These are phyloP conservation scores for Talaromyces trachyspermus DNA, from an alignment of 495 filamentous ascomycete genomes.

Conservation along the genomic window DNA sequence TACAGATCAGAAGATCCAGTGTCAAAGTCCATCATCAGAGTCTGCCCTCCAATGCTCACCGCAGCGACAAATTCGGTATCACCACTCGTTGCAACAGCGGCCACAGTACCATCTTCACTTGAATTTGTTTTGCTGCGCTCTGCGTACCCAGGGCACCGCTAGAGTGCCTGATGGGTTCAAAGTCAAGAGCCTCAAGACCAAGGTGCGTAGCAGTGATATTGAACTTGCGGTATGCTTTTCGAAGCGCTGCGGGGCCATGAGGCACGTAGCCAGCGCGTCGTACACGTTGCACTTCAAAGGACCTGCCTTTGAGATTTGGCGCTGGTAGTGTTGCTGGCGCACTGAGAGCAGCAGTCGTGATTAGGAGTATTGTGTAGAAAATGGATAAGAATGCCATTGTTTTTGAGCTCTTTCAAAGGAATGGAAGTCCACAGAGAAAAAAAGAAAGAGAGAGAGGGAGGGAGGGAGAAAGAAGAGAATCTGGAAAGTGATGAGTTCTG, in stretches of 20 bases:
- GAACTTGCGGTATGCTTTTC: conserved; percentile 59
- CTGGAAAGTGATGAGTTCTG: conserved; percentile 6
- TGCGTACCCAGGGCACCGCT: conserved; percentile 13
- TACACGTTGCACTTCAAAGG: conserved; percentile 54
- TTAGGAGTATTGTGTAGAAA: neutral
- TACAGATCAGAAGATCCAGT: conserved; percentile 78
- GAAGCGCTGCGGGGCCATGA: conserved; percentile 49
- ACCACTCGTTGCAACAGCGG: conserved; percentile 51
- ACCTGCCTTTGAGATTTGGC: conserved; percentile 25
- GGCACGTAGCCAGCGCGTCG: conserved; percentile 44
- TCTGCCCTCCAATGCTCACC: conserved; percentile 66
- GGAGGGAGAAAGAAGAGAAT: conserved; percentile 7
- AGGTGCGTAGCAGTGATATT: conserved; percentile 31
- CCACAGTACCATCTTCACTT: conserved; percentile 42
- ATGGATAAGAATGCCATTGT: conserved; percentile 1
- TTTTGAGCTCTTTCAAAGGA: neutral
- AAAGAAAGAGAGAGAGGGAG: too few species aligned
- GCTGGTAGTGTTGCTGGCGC: conserved; percentile 20
- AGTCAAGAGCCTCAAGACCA: conserved; percentile 27
- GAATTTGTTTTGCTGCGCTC: conserved; percentile 13
- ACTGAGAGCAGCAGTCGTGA: conserved; percentile 21
- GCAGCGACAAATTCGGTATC: conserved; percentile 66
- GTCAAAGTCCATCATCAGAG: conserved; percentile 71
- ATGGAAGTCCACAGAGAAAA: too few species aligned
- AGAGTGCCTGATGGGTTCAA: conserved; percentile 22